Evolutionary conservation across 2,329 filamentous ascomycete species (phyloP), one percentile per base, ranked within the genome.

Genomic region (Podosphaera leucotricha): DNA sequence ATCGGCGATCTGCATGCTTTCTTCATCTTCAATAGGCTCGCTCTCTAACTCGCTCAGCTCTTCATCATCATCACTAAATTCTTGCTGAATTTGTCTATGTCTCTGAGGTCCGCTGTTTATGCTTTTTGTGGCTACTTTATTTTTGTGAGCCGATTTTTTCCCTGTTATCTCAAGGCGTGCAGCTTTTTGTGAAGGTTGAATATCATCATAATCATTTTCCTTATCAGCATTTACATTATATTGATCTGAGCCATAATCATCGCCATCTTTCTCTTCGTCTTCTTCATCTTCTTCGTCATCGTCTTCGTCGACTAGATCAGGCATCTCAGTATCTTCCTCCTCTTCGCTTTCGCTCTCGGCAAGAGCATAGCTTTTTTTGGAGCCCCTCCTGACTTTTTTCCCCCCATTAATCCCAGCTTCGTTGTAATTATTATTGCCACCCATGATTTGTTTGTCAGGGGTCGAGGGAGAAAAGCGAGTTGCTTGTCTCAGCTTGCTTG

Each of bases 21-120:
- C 68, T 22, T 64, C 62, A 18, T 66, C 65, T 38, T 65, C 62
- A 7, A 57, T 60, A 38, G 55, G 18, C 20, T 55, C 53, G 20
- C 57, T 54, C 28, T 57, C 56, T 15, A 59, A 46, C 16, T 57
- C 56, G 43, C 55, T 59, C 44, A 59, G 47, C 28, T 59, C 57
- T 30, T 60, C 58, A 38, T 59, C 57, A 45, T 60, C 57, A 45
- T 60, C 57, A 38, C 54, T 57, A 21, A 43, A 52, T 38, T 49
- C 46, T 8, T 21, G 24, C 18, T 26, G 16, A 19, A 8, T 35
- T 11, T 52, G 50, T 28, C 52, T 44, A 26, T 56, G 55, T 36
- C 59, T 57, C 30, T 55, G 22, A 11, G 7, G n/a, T 6, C 22
- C n/a, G 22, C 21, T 26, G 15, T 7, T 33, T 33, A 6, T 13